Evolutionary conservation across 2,329 filamentous ascomycete species (phyloP).

Genomic region (Leptographium radiaticola): DNA sequence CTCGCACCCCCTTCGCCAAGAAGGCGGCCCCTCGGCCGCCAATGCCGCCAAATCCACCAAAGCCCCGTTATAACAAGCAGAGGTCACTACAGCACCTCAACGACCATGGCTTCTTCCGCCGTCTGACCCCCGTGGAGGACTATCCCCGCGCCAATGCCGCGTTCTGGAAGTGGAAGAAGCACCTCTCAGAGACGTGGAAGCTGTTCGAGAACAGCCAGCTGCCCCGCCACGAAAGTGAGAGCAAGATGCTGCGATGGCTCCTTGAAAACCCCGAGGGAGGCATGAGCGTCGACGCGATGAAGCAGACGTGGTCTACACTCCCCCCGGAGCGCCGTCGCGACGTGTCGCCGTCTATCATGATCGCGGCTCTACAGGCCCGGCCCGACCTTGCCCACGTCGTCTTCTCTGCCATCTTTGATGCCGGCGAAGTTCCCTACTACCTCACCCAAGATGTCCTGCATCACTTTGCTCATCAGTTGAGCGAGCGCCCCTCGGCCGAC

Average conservation of each 20-base stretch:
- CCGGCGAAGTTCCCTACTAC: slow-evolving; percentile 21
- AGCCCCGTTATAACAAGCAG: background rate
- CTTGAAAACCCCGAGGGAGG: slow-evolving; percentile 3
- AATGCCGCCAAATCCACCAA: background rate
- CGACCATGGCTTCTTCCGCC: background rate
- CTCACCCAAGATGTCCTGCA: slow-evolving; percentile 23
- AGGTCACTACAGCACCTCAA: background rate
- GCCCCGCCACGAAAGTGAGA: background rate
- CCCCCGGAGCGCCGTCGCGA: slow-evolving; percentile 14
- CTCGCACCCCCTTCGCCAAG: background rate
- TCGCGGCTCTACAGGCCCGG: slow-evolving; percentile 21
- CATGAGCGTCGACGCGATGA: slow-evolving; percentile 14
- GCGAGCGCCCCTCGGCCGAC: background rate
- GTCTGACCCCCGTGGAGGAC: background rate
- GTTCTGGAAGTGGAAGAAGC: slow-evolving; percentile 9
- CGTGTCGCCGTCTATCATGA: slow-evolving; percentile 22
- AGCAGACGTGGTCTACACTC: slow-evolving; percentile 19
- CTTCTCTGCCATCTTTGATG: slow-evolving; percentile 24
- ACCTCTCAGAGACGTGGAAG: slow-evolving; percentile 5
- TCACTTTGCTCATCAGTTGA: slow-evolving; percentile 15
- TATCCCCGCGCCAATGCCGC: background rate
- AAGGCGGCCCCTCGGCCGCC: background rate
- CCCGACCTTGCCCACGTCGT: slow-evolving; percentile 20
- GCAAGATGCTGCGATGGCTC: slow-evolving; percentile 15
- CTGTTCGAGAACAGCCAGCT: slow-evolving; percentile 4